Evolutionary conservation across 2,329 filamentous ascomycete genomes (phyloP), one percentile per base, ranked within the genome.

Genomic region (Colletotrichum sp.): DNA sequence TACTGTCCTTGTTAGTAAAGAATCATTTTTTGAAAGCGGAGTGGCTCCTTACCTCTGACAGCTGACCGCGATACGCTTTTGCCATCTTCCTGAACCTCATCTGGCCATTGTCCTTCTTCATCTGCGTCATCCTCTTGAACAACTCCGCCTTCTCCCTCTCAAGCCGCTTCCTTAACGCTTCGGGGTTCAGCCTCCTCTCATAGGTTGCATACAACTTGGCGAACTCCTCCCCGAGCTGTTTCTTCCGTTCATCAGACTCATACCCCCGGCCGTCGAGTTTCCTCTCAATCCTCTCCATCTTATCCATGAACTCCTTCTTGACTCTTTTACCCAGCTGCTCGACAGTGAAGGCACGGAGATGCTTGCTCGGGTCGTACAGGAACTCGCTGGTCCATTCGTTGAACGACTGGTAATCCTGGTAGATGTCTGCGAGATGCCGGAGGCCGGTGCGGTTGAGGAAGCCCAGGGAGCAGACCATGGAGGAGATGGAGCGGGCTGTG

Each of bases 401-500:
- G 32, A 76, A 77, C 9, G 65, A 60, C 69, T 78, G 75, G 32
- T 77, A 77, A 21, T 78, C 77, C 1, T 77, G 60, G 26, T 77
- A 78, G 15, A 78, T 78, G 18, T 57, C 61, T 9, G 43, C 61
- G 8, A 78, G 60, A 6, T 68, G 39, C 2, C 67, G 55, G 5
- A 77, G 26, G 18, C 77, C 77, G 24, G 73, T 36, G 9, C 75
- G 75, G 34, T 77, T 78, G 24, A 78, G 57, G 15, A 77, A 68
- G 8, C 75, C 77, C 4, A 78, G 24, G 13, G 67, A 71, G 32
- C 68, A 73, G 7, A 83, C 72, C 71, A 82, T 67, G 48, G 74
- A 78, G 16, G 83, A 81, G 12, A 84, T 79, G 3, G 83, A 82
- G 16, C 83, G 83, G 24, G 83, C 83, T 0, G 83, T 85, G 70